These are phyloP conservation scores for Mariannaea elegans DNA, from an alignment of 2,329 filamentous ascomycete genomes.

Conservation along the genomic window DNA sequence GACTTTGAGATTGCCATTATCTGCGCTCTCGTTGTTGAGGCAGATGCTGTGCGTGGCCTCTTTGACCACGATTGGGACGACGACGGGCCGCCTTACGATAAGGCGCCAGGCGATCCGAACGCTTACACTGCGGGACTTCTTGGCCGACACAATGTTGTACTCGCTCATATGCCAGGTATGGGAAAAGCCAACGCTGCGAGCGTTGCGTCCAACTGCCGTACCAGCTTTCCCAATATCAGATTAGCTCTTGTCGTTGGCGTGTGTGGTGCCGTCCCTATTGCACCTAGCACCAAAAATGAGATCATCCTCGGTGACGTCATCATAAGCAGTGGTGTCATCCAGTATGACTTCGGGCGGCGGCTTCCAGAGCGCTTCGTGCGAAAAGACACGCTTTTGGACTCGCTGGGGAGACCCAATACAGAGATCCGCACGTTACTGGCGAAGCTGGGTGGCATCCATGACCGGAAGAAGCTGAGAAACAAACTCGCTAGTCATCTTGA, in stretches of 20 bases:
- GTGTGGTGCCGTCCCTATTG: slow-evolving; percentile 30
- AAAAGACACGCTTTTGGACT: slow-evolving; percentile 33
- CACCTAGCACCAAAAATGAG: slow-evolving; percentile 12
- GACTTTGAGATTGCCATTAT: slow-evolving; percentile 32
- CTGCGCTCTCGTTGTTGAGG: slow-evolving; percentile 30
- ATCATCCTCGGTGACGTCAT: slow-evolving; percentile 40
- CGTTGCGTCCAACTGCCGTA: not conserved
- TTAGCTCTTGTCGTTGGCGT: slow-evolving; percentile 9
- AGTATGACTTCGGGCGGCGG: slow-evolving; percentile 43
- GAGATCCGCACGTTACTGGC: slow-evolving; percentile 35
- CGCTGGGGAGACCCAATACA: slow-evolving; percentile 26
- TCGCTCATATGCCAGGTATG: slow-evolving; percentile 5
- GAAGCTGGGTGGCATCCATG: slow-evolving; percentile 28
- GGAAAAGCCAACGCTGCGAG: not conserved
- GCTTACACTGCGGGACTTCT: not conserved
- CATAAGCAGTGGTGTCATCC: slow-evolving; percentile 39
- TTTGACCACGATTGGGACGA: slow-evolving; percentile 32
- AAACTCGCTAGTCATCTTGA: not conserved
- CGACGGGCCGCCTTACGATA: slow-evolving; percentile 27
- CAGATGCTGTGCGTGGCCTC: slow-evolving; percentile 27
- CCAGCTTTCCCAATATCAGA: not conserved
- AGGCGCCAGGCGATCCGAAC: slow-evolving; percentile 35
- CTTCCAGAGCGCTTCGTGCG: slow-evolving; percentile 28
- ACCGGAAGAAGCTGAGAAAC: slow-evolving; percentile 4
- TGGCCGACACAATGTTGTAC: not conserved